phyloP scores from a whole-genome alignment of 805 yeast genomes.

The Candida orba region DNA sequence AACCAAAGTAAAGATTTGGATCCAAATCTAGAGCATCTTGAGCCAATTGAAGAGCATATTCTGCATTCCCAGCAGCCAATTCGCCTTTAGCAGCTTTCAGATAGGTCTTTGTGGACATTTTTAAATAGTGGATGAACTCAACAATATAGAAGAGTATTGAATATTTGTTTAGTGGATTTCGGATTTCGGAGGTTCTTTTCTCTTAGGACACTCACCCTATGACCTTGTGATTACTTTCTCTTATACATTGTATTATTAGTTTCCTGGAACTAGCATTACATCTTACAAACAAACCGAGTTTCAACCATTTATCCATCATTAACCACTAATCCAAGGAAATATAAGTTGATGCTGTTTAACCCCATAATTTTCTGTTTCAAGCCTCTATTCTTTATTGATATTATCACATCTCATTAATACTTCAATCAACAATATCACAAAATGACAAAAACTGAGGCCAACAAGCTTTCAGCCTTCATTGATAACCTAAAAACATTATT shows the following conservation, averaged over 20 bases:
- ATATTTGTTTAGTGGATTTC: too few relatives aligned
- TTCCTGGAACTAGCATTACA: too few relatives aligned
- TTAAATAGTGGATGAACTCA: neutral
- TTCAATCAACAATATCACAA: too few relatives aligned
- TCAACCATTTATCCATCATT: too few relatives aligned
- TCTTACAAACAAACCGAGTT: too few relatives aligned
- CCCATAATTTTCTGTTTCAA: neutral
- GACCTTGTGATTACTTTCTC: too few relatives aligned
- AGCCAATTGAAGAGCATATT: constrained; percentile 50
- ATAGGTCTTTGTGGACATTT: constrained; percentile 29
- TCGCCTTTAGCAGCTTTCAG: constrained; percentile 46
- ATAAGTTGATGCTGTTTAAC: neutral
- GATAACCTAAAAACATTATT: neutral
- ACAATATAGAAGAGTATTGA: too few relatives aligned
- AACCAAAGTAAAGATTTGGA: constrained; percentile 53
- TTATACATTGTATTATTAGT: neutral
- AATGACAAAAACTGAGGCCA: neutral
- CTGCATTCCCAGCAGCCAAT: constrained; percentile 50
- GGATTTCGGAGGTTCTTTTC: too few relatives aligned
- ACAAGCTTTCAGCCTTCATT: too few relatives aligned
- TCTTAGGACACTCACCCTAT: too few relatives aligned
- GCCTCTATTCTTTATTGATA: neutral
- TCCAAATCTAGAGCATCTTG: constrained; percentile 52
- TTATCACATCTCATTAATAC: too few relatives aligned
- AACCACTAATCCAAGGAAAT: too few relatives aligned